Evolutionary conservation across 805 yeast species (phyloP).

Genomic region (Cyberlindnera saturnus): DNA sequence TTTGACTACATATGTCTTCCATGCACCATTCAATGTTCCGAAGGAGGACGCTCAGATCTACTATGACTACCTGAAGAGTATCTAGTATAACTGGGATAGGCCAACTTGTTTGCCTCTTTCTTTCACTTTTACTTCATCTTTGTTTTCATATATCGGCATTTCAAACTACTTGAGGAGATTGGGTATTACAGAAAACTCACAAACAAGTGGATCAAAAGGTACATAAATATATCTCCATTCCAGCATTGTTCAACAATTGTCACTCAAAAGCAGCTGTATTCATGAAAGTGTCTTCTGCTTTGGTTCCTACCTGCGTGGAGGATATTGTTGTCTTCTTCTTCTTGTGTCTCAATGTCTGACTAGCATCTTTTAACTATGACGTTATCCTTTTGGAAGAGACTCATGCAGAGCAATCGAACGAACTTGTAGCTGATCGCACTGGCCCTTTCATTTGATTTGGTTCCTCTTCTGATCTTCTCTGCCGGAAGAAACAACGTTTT

Average conservation of each 20-base stretch:
- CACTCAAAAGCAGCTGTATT: slow-evolving; percentile 6
- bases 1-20: slow-evolving; percentile 3
- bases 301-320: slow-evolving; percentile 21
- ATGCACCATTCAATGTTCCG: slow-evolving; percentile 10
- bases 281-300: slow-evolving; percentile 7
- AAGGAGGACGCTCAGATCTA: background rate
- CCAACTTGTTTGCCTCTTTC: slow-evolving; percentile 23
- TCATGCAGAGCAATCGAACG: background rate
- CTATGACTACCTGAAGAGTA: slow-evolving; percentile 2
- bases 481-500: slow-evolving; percentile 70
- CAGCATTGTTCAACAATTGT: slow-evolving; percentile 16
- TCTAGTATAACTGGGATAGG: slow-evolving; percentile 16
- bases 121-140: slow-evolving; percentile 34
- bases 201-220: slow-evolving; percentile 13
- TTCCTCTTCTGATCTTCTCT: slow-evolving; percentile 55
- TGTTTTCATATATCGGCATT: slow-evolving; percentile 30
- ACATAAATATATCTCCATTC: slow-evolving; percentile 17
- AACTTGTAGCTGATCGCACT: slow-evolving; percentile 18
- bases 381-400: background rate
- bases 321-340: slow-evolving; percentile 29
- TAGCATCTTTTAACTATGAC: slow-evolving; percentile 10
- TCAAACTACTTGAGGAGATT: slow-evolving; percentile 25
- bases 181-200: slow-evolving; percentile 15
- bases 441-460: slow-evolving; percentile 25
- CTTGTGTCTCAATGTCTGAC: slow-evolving; percentile 21